Base-by-base conservation (phyloP, 2,329 filamentous ascomycete genomes). In the Bipolaris victoriae region DNA sequence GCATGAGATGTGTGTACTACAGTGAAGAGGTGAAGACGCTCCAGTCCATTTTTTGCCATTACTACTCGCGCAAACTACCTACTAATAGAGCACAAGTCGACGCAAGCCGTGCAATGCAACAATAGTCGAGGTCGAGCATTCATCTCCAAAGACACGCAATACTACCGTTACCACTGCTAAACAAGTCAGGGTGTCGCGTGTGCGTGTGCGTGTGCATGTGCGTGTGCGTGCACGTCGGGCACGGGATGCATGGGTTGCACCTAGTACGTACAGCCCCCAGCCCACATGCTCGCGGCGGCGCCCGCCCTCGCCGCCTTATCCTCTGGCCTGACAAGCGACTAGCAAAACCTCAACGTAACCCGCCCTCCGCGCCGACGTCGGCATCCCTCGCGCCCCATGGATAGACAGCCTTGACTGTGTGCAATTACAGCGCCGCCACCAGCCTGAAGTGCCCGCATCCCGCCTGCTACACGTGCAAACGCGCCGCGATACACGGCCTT, bases 361-460 rank as follows among this genome's bases (percentile, higher is more conserved):
- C 44, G 52, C 46, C 31, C 51, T 9, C n/a, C 24, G 52, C 48
- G 65, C 63, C 65, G 61, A 60, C 58, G 43, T 60, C 53, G 58
- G 55, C 41, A 35, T 31, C 7, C 57, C 33, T 52, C 29, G 39
- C 49, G 41, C 26, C 50, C 58, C 50, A 56, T 62, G 61, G 55
- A 47, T 31, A 9, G 29, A 31, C 29, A 11, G 3, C 10, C 4
- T 65, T 71, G 68, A 73, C 70, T 60, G 54, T 58, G 55, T 45
- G 47, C 47, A 67, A 73, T 73, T 69, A 69, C 67, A 68, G 47
- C 49, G 55, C 52, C 58, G 51, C 58, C 52, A 48, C 52, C 49
- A 63, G 57, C 59, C 56, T 56, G 15, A 29, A 51, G 47, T 52
- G 57, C 59, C 60, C 60, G 60, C 55, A 63, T 64, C 66, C 64